Evolutionary conservation across 495 filamentous ascomycete genomes (phyloP).

Genomic region (Aspergillus panamensis): DNA sequence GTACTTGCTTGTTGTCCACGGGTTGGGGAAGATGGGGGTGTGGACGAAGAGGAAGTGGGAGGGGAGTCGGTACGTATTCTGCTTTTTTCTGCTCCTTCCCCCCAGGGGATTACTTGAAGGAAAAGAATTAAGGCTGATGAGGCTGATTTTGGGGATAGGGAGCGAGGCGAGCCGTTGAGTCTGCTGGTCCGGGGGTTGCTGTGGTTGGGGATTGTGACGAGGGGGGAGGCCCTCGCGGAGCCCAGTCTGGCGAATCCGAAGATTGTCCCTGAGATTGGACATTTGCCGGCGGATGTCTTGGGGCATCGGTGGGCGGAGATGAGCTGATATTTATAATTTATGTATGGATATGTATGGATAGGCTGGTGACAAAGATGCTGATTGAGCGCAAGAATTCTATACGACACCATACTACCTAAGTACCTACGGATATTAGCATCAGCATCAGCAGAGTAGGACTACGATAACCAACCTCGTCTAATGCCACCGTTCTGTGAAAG

Average conservation of each 20-base stretch:
- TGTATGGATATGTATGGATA: no score
- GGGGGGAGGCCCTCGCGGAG: not conserved
- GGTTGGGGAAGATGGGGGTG: conserved; percentile 6
- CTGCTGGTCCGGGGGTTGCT: not conserved
- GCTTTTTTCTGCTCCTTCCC: not conserved
- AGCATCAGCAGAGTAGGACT: no score
- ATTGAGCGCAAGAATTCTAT: no score
- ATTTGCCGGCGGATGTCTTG: conserved; percentile 4
- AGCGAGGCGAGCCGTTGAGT: not conserved
- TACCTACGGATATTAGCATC: no score
- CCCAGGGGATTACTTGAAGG: no score
- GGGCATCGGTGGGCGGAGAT: conserved; percentile 11
- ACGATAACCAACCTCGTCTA: no score
- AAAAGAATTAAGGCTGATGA: no score
- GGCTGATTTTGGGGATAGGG: not conserved
- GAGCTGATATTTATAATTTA: no score
- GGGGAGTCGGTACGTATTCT: conserved; percentile 4
- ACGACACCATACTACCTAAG: no score
- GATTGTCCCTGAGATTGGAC: conserved; percentile 7
- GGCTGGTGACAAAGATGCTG: no score
- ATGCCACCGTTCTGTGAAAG: no score
- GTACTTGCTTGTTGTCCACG: conserved; percentile 9
- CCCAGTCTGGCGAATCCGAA: not conserved
- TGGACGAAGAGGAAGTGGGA: conserved; percentile 1
- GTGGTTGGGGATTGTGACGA: not conserved